Evolutionary conservation across 179 eudicot species (phyloP).

Genomic region (Silene noctiflora): DNA sequence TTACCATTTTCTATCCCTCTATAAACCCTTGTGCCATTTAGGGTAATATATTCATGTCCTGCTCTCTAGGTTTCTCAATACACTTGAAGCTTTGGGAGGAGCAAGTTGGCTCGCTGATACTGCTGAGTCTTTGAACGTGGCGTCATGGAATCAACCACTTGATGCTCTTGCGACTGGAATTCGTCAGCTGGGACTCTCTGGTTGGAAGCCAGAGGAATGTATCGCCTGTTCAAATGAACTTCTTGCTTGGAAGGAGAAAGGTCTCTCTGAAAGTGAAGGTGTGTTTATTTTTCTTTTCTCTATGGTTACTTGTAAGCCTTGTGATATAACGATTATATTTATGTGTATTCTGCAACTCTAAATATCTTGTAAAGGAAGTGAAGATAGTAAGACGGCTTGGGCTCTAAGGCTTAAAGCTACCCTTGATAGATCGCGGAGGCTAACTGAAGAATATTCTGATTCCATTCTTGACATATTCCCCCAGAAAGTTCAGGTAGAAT

Average conservation of each 20-base stretch:
- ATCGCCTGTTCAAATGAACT: slow-evolving; percentile 68
- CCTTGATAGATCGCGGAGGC: slow-evolving; percentile 85
- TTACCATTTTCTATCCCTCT: neutral
- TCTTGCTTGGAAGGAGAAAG: slow-evolving; percentile 71
- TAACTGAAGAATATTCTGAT: slow-evolving; percentile 90
- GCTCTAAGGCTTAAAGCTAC: slow-evolving; percentile 94
- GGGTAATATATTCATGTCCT: neutral
- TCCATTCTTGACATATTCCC: slow-evolving; percentile 81
- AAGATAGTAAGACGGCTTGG: slow-evolving; percentile 85
- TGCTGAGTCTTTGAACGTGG: slow-evolving; percentile 49
- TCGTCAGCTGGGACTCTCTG: slow-evolving; percentile 77
- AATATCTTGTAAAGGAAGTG: slow-evolving; percentile 49
- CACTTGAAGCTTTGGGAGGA: slow-evolving; percentile 79
- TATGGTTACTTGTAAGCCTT: neutral
- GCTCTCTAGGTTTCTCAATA: slow-evolving; percentile 63
- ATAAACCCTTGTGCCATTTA: neutral
- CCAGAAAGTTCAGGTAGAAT: slow-evolving; percentile 66
- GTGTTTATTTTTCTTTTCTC: neutral
- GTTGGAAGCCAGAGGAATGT: slow-evolving; percentile 86
- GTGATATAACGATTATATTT: neutral
- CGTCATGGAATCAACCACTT: slow-evolving; percentile 71
- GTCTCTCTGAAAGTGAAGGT: slow-evolving; percentile 79
- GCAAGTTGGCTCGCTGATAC: slow-evolving; percentile 60
- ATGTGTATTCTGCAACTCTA: slow-evolving; percentile 16
- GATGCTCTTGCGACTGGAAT: slow-evolving; percentile 61